Conservation (phyloP, 1,139 yeast genomes). For the Saccharomyces hybrid region DNA sequence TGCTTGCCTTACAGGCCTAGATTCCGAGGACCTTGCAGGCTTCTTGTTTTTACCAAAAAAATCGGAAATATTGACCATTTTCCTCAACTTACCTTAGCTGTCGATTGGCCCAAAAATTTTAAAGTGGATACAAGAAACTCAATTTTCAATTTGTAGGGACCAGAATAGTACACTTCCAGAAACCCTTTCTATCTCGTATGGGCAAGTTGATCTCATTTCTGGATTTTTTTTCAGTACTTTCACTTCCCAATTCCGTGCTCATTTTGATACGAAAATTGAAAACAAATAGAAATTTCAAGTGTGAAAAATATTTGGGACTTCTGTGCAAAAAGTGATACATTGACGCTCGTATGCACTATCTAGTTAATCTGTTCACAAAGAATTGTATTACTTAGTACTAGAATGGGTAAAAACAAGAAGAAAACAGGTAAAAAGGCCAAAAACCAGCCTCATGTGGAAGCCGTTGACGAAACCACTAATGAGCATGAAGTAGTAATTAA, state of each 20-base stretch:
- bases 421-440: slow-evolving; percentile 18
- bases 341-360: not conserved
- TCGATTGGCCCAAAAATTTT: not conserved
- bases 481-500: not conserved
- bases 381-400: not conserved
- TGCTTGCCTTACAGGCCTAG: slow-evolving; percentile 10
- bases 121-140: not conserved
- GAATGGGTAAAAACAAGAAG: slow-evolving; percentile 30
- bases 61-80: slow-evolving; percentile 40
- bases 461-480: not conserved
- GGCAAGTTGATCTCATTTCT: not conserved
- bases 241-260: not conserved
- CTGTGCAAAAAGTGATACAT: not conserved
- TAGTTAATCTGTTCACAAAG: not conserved
- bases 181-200: not conserved
- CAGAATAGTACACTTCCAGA: not conserved
- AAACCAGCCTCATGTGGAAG: not conserved
- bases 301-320: not conserved
- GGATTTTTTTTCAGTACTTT: not conserved
- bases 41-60: slow-evolving; percentile 28
- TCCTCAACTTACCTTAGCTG: not conserved
- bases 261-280: not conserved
- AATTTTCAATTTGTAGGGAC: not conserved
- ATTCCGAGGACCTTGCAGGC: not conserved
- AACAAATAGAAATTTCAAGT: not conserved